Conservation (phyloP, 1,139 yeast genomes). For the Ogataea hybrid region DNA sequence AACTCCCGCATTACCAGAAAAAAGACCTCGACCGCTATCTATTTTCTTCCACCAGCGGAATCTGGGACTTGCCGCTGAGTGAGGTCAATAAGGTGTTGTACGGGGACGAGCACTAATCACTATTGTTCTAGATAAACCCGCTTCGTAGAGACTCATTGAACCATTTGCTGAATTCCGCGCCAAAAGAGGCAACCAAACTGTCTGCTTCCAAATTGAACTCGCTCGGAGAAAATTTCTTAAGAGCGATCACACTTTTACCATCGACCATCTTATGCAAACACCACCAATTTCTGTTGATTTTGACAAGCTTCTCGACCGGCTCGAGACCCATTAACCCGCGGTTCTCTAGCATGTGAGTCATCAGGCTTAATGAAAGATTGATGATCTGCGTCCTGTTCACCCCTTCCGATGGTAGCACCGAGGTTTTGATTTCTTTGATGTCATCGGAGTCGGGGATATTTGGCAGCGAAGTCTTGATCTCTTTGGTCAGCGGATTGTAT, state of each 20-base stretch:
- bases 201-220: slow-evolving; percentile 19
- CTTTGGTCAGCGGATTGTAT: slow-evolving; percentile 12
- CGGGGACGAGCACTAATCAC: slow-evolving; percentile 14
- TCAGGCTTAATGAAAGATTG: slow-evolving; percentile 18
- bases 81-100: slow-evolving; percentile 72
- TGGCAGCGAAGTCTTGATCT: slow-evolving; percentile 25
- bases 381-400: slow-evolving; percentile 17
- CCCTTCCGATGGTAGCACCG: slow-evolving; percentile 2
- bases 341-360: slow-evolving; percentile 18
- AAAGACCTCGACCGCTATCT: slow-evolving; percentile 37
- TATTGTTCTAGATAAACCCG: slow-evolving; percentile 2
- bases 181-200: slow-evolving; percentile 20
- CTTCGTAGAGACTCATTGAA: slow-evolving; percentile 8
- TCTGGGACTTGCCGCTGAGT: slow-evolving; percentile 76
- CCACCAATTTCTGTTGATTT: slow-evolving; percentile 28
- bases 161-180: slow-evolving; percentile 24
- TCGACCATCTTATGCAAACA: slow-evolving; percentile 20
- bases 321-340: slow-evolving; percentile 12
- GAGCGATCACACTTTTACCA: slow-evolving; percentile 19
- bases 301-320: slow-evolving; percentile 21
- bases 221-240: slow-evolving; percentile 19
- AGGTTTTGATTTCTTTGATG: slow-evolving; percentile 13
- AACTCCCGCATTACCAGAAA: slow-evolving; percentile 23
- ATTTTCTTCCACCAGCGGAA: slow-evolving; percentile 67
- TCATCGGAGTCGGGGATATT: slow-evolving; percentile 24